Evolutionary conservation across 345 rosid genomes (phyloP).

Genomic region (Lumnitzera littorea): DNA sequence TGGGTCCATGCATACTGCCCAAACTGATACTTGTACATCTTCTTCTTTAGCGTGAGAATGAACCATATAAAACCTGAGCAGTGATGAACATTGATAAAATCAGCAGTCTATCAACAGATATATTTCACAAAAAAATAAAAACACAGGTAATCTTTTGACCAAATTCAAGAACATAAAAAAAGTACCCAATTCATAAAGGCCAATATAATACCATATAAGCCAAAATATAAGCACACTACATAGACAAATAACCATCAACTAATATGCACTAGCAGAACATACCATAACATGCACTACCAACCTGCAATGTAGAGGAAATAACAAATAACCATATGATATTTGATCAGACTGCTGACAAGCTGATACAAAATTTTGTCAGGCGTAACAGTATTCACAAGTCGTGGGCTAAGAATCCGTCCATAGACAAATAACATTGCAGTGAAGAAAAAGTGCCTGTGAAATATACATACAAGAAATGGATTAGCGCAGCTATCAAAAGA

Average conservation of each 20-base stretch:
- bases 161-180: too few species aligned
- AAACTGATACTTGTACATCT: conserved; percentile 99
- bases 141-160: too few species aligned
- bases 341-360: conserved; percentile 72
- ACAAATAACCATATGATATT: conserved; percentile 89
- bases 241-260: background rate
- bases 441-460: conserved; percentile 88
- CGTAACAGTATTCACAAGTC: conserved; percentile 84
- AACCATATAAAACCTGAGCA: conserved; percentile 94
- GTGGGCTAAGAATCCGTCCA: conserved; percentile 91
- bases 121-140: too few species aligned
- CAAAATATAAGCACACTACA: background rate
- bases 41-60: conserved; percentile 90
- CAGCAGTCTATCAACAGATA: background rate
- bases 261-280: background rate
- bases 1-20: conserved; percentile 99
- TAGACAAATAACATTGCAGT: conserved; percentile 93
- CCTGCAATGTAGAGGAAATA: conserved; percentile 88
- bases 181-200: too few species aligned
- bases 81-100: background rate
- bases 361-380: conserved; percentile 68
- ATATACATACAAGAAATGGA: conserved; percentile 2
- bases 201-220: background rate
- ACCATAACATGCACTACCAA: conserved; percentile 18
- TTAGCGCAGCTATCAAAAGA: background rate